These are phyloP conservation scores for Paracamarosporium sp. DNA, from an alignment of 2,329 filamentous ascomycete species.

Conservation along the genomic window DNA sequence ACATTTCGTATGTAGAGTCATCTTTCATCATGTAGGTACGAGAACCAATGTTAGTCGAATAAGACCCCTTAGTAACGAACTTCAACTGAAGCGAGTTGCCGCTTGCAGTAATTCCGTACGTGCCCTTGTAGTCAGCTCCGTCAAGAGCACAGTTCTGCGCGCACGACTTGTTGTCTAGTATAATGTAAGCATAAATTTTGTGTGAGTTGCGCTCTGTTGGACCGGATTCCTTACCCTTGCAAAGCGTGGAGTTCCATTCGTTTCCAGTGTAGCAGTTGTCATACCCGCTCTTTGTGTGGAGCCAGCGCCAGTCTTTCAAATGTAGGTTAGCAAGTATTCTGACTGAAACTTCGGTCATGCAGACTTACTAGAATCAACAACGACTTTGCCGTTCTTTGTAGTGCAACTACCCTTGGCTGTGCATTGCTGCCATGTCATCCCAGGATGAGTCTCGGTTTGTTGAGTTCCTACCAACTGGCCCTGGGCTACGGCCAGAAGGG, in stretches of 20 bases:
- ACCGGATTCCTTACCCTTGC: neutral
- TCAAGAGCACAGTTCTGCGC: slow-evolving; percentile 61
- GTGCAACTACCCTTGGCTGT: slow-evolving; percentile 59
- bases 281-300: slow-evolving; percentile 49
- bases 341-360: neutral
- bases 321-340: neutral
- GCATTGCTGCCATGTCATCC: slow-evolving; percentile 62
- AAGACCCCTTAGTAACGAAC: slow-evolving; percentile 29
- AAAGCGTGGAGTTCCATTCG: slow-evolving; percentile 52
- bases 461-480: slow-evolving; percentile 61
- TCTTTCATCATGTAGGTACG: slow-evolving; percentile 32
- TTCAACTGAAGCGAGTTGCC: slow-evolving; percentile 29
- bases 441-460: slow-evolving; percentile 60
- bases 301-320: slow-evolving; percentile 63
- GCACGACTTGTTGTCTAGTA: slow-evolving; percentile 52
- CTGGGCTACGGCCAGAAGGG: slow-evolving; percentile 51
- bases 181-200: neutral
- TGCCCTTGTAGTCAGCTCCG: slow-evolving; percentile 59
- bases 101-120: slow-evolving; percentile 51
- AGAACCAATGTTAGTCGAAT: slow-evolving; percentile 32
- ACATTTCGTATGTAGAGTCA: slow-evolving; percentile 29
- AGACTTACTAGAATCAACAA: slow-evolving; percentile 56
- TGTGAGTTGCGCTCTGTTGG: too few species aligned
- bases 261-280: slow-evolving; percentile 60
- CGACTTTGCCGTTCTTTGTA: slow-evolving; percentile 59